Base-by-base conservation (phyloP, 2,329 filamentous ascomycete genomes). In the Sarocladiaceae sp. region DNA sequence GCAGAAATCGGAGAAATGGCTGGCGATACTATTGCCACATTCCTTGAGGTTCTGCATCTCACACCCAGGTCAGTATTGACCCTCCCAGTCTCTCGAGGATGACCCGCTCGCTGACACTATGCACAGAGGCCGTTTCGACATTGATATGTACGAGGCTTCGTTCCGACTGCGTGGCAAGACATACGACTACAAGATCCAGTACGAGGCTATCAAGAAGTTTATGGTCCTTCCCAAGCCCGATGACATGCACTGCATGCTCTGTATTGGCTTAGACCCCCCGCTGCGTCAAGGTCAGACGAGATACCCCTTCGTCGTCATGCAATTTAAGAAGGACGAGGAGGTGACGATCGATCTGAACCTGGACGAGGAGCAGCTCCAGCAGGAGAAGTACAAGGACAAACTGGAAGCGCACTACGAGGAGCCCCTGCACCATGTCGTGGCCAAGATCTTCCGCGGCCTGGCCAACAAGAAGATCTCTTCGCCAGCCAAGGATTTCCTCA, bases 121-220 rank as follows among this genome's bases (percentile, higher is more conserved):
- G 33, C 50, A 49, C 66, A 90, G 93, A 85, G 94, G 93, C 64
- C 91, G 93, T 54, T 98, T 98, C 75, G 93, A 97, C 64, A 95
- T 98, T 69, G 93, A 98, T 65, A 95, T 98, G 85, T 98, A 98
- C 76, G 93, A 97, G 66, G 84, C 82, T 13, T 97, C 93, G 2
- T 97, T 98, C 77, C 85, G 93, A 50, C 78, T 98, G 50, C 91
- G 93, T 53, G 93, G 93, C 58, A 98, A 98, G 71, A 98, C 93
- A 19, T 98, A 98, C 73, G 94, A 98, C 71, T 98, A 98, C 80
- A 98, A 98, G 78, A 97, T 98, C 53, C 89, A 96, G 64, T 98
- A 96, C 67, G 88, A 96, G 47, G 82, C 84, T 41, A 89, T 97
- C 69, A 98, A 98, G 74, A 97, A 97, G 65, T 97, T 97, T 63